Conservation (phyloP, 2,329 filamentous ascomycete genomes). For the Clarireedia sp. region DNA sequence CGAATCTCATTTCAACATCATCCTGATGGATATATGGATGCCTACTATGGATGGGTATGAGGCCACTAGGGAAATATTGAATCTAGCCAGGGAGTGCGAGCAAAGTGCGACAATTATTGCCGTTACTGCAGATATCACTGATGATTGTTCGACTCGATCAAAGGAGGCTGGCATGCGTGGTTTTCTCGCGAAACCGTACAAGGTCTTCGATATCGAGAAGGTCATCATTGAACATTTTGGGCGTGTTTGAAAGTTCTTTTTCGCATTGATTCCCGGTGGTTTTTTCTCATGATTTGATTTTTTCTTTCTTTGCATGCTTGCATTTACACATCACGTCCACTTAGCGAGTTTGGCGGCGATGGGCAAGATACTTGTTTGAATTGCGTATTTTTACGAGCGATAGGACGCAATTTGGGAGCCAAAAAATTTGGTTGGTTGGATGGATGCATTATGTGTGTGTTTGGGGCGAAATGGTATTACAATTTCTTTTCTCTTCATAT, state of each 20-base stretch:
- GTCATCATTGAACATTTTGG: slow-evolving; percentile 35
- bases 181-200: slow-evolving; percentile 49
- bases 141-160: slow-evolving; percentile 40
- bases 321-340: background rate
- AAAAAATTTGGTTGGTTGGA: too few relatives aligned
- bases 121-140: slow-evolving; percentile 49
- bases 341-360: too few relatives aligned
- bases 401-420: too few relatives aligned
- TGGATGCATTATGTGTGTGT: too few relatives aligned
- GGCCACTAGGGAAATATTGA: slow-evolving; percentile 54
- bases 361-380: too few relatives aligned
- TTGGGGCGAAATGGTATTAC: too few relatives aligned
- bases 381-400: too few relatives aligned
- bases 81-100: slow-evolving; percentile 17
- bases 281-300: background rate
- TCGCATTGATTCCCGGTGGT: background rate
- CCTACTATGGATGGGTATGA: slow-evolving; percentile 66
- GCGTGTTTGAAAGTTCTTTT: background rate
- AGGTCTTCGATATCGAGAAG: slow-evolving; percentile 44
- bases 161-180: slow-evolving; percentile 46
- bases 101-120: slow-evolving; percentile 36
- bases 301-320: background rate
- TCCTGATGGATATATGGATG: slow-evolving; percentile 72
- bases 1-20: slow-evolving; percentile 44
- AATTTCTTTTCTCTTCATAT: too few relatives aligned